Evolutionary conservation across 352 stramenopile species (phyloP).

Genomic region (Pythium sp.): DNA sequence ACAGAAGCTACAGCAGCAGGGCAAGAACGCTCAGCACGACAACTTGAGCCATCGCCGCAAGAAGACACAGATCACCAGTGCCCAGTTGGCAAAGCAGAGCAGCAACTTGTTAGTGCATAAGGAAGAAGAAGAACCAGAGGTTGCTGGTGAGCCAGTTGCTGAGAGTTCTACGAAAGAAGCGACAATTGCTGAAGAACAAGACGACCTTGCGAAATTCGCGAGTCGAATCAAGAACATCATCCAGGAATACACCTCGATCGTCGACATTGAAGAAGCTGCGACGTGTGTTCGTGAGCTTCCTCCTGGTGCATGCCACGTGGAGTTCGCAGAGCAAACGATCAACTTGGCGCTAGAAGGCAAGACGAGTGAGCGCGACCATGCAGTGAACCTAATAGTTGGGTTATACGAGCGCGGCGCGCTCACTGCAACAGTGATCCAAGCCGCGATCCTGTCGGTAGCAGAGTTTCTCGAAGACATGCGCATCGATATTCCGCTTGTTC

Average conservation of each 20-base stretch:
- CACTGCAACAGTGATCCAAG: slow-evolving; percentile 70
- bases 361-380: slow-evolving; percentile 56
- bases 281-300: slow-evolving; percentile 73
- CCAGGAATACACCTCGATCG: slow-evolving; percentile 78
- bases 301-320: slow-evolving; percentile 37
- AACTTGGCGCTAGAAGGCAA: slow-evolving; percentile 79
- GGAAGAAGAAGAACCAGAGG: slow-evolving; percentile 20
- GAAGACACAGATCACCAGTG: slow-evolving; percentile 77
- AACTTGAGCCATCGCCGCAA: slow-evolving; percentile 66
- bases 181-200: slow-evolving; percentile 15
- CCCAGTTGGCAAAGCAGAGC: slow-evolving; percentile 75
- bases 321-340: slow-evolving; percentile 72
- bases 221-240: slow-evolving; percentile 87
- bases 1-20: slow-evolving; percentile 77
- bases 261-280: slow-evolving; percentile 73
- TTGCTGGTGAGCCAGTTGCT: slow-evolving; percentile 9
- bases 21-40: slow-evolving; percentile 88
- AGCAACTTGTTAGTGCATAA: slow-evolving; percentile 71
- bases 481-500: slow-evolving; percentile 82
- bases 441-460: slow-evolving; percentile 60
- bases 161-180: background rate
- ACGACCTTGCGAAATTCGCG: slow-evolving; percentile 43
- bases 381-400: slow-evolving; percentile 70
- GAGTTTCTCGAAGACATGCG: slow-evolving; percentile 85
- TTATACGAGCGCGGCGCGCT: slow-evolving; percentile 69